Evolutionary conservation across 2,329 filamentous ascomycete genomes (phyloP), one percentile per base, ranked within the genome.

Genomic region (Aspergillus calidoustus): DNA sequence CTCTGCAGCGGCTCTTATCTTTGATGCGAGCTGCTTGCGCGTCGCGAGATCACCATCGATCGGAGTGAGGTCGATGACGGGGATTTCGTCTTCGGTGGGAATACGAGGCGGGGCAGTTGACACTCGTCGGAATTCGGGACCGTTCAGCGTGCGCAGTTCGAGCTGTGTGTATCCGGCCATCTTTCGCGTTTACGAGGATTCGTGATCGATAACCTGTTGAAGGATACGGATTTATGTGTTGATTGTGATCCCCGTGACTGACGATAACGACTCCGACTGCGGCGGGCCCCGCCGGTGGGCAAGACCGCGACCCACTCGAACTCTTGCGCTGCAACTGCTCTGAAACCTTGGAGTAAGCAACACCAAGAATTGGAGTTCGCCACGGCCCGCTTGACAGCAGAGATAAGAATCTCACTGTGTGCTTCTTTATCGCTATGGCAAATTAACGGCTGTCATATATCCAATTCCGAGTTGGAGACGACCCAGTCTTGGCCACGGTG

Each of bases 1-100:
- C 15, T 80, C 79, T 3, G 83, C 80, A 0, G 84, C 84, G 0
- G 74, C 66, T 22, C 75, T 76, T 17, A 86, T 78, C 4, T 76
- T 69, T 0, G 67, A 65, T 0, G 82, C 82, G 0, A 84, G 77
- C 11, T 68, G 64, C 46, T 76, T 71, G 0, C 80, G 79, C 3
- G 77, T 74, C 0, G 71, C 66, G 0, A 78, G 54, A 0, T 76
- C 71, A 2, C 69, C 59, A 54, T 78, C 76, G 57, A 82, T 77
- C 13, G 71, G 68, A 0, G 77, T 75, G 7, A 86, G 71, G 66
- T 87, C 83, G 55, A 87, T 83, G 47, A 87, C 69, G 3, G 85
- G 85, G 13, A 87, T 83, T 69, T 87, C 81, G 66, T 73, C 76
- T 3, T 71, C 64, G 4, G 74, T 76, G 41, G 78, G 78, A 30